Evolutionary conservation across 129 eudicot genomes (phyloP).

Genomic region (Ambrosia trifida): DNA sequence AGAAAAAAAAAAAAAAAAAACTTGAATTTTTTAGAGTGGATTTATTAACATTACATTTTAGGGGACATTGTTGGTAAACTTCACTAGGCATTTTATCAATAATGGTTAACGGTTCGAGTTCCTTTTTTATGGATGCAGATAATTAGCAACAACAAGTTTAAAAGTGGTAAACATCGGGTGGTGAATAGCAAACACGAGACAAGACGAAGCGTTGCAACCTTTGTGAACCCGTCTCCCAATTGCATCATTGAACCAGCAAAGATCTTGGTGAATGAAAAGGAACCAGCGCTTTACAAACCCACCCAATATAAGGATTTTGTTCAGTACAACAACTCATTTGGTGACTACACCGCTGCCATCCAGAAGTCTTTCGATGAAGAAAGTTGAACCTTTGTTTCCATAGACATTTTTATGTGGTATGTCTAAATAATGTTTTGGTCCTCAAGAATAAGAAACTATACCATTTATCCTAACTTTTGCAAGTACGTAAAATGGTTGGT

Average conservation of each 20-base stretch:
- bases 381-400: background rate
- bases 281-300: slow-evolving; percentile 48
- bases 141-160: slow-evolving; percentile 68
- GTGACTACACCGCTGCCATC: slow-evolving; percentile 35
- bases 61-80: background rate
- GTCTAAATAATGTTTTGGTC: too few relatives aligned
- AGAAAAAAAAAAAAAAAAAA: too few relatives aligned
- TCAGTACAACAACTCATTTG: slow-evolving; percentile 39
- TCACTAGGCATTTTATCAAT: background rate
- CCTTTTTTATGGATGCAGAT: slow-evolving; percentile 41
- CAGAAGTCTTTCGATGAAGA: slow-evolving; percentile 24
- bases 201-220: slow-evolving; percentile 49
- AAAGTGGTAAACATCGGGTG: slow-evolving; percentile 63
- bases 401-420: too few relatives aligned
- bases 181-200: slow-evolving; percentile 47
- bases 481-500: too few relatives aligned
- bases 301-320: slow-evolving; percentile 50
- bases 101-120: background rate
- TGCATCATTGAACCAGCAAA: slow-evolving; percentile 69
- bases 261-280: slow-evolving; percentile 21
- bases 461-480: too few relatives aligned
- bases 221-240: slow-evolving; percentile 52
- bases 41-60: background rate
- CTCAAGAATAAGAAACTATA: too few relatives aligned
- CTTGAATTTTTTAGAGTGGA: background rate